Conservation (phyloP, 129 eudicot species). For the Lonicera japonica region DNA sequence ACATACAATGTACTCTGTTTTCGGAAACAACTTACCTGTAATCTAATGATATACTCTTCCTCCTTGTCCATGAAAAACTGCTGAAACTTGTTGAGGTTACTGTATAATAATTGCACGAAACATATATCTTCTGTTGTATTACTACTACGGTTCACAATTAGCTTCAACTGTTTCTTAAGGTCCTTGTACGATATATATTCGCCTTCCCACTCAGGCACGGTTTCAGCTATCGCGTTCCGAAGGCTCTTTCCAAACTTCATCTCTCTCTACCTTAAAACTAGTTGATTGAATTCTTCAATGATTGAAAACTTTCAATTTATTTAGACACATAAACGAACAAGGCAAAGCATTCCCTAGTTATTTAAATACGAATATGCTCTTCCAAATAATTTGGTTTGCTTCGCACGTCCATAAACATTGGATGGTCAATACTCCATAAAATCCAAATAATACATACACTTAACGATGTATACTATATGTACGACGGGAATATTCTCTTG, state of each 20-base stretch:
- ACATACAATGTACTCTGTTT: not conserved
- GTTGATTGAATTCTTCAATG: not conserved
- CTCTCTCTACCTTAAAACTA: not conserved
- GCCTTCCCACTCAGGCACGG: slow-evolving; percentile 39
- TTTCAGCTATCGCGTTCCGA: slow-evolving; percentile 24
- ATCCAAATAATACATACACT: too few species aligned
- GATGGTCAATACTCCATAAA: too few species aligned
- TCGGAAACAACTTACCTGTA: slow-evolving; percentile 16
- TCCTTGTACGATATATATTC: slow-evolving; percentile 32
- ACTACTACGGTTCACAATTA: slow-evolving; percentile 1
- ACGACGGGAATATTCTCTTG: too few species aligned
- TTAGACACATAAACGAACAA: not conserved
- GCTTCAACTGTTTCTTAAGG: slow-evolving; percentile 29
- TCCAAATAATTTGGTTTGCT: not conserved
- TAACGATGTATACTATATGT: too few species aligned
- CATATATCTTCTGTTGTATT: slow-evolving; percentile 4
- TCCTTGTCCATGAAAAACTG: slow-evolving; percentile 25
- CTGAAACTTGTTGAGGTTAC: slow-evolving; percentile 30
- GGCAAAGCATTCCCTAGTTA: not conserved
- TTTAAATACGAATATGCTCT: not conserved
- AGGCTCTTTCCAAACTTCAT: slow-evolving; percentile 37
- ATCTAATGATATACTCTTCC: slow-evolving; percentile 24
- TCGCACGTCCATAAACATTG: not conserved
- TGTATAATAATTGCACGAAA: slow-evolving; percentile 24
- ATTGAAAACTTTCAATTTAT: slow-evolving; percentile 6